These are phyloP conservation scores for Fragaria vesca DNA, from an alignment of 306 rosid species.

Conservation along the genomic window DNA sequence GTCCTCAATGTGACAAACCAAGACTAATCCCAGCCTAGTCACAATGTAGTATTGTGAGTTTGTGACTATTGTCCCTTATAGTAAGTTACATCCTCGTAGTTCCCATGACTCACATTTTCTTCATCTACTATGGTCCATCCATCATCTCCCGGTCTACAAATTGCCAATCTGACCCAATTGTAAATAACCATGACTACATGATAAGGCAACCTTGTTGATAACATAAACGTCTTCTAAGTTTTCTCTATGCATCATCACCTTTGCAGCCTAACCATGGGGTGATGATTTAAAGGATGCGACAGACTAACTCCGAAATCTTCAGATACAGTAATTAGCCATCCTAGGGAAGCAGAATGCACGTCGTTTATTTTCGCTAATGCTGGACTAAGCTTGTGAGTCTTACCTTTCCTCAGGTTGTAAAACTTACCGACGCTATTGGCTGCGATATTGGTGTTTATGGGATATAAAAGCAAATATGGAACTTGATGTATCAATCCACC, in stretches of 20 bases:
- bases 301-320: neutral
- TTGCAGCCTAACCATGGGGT: neutral
- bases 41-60: neutral
- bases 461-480: neutral
- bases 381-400: neutral
- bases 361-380: neutral
- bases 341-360: neutral
- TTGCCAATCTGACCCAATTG: neutral
- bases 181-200: neutral
- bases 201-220: neutral
- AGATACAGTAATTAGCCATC: conserved; percentile 1
- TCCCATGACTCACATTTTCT: no score
- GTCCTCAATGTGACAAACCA: neutral
- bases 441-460: neutral
- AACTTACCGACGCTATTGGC: neutral
- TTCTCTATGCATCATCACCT: neutral
- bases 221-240: neutral
- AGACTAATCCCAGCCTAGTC: neutral
- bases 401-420: neutral
- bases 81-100: neutral
- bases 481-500: neutral
- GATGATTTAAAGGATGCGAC: conserved; percentile 1
- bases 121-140: neutral
- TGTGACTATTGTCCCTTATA: neutral
- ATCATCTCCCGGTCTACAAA: neutral